Base-by-base conservation (phyloP, 2,329 filamentous ascomycete genomes). In the Trichocomaceae sp. region DNA sequence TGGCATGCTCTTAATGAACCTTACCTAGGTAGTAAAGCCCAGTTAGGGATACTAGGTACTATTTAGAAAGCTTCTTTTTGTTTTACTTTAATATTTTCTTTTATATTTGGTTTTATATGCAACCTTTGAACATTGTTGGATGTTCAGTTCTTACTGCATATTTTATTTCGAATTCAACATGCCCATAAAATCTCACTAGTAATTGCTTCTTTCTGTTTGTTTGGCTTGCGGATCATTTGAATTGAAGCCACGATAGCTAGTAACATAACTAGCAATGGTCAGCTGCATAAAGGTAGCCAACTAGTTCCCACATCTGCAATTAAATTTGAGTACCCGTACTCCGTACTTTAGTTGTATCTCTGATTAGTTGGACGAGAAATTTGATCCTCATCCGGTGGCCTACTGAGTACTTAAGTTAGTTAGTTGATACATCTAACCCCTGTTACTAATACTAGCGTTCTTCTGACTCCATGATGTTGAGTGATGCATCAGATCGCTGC, bases 401-500 rank as follows among this genome's bases (percentile, higher is more conserved):
- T 20, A n/a, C 13, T n/a, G n/a, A n/a, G n/a, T n/a, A n/a, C n/a
- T n/a, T n/a, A n/a, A n/a, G n/a, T n/a, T n/a, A n/a, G n/a, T 29
- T 46, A 52, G 19, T 42, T 22, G 50, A 35, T 33, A 35, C 35
- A 41, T 50, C 17, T 15, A 13, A 52, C 35, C 50, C 50, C 41
- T 52, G 50, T 52, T 41, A 52, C 35, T 52, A 35, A 46, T 5
- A 35, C 33, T 52, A 23, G 41, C 41, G 19, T 35, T 31, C 12
- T 23, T 15, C 29, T 26, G 22, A 45, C 19, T 20, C 39, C 44
- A 47, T 41, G 45, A 41, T 31, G 35, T 31, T 47, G 26, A 47
- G 33, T 53, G 51, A 53, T 53, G 45, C 51, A 47, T 53, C 51
- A 47, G 51, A 53, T 53, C 50, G 44, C 47, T 22, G 33, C 44